These are phyloP conservation scores for Colletotrichum navitas DNA, from an alignment of 2,329 filamentous ascomycete species.

Conservation along the genomic window DNA sequence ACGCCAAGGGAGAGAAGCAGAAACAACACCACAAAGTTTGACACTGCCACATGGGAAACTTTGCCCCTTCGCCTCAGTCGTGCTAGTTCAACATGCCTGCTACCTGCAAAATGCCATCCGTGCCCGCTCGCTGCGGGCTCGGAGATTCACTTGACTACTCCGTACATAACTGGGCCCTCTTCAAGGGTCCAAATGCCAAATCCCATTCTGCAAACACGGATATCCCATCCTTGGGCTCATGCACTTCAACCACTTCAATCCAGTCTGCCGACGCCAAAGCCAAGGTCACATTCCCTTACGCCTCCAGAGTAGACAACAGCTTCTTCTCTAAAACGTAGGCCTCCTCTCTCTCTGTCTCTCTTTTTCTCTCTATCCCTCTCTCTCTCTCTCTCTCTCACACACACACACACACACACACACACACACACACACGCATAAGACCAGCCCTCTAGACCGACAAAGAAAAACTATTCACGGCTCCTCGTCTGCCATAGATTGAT, in stretches of 20 bases:
- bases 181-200: slow-evolving; percentile 29
- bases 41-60: slow-evolving; percentile 36
- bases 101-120: slow-evolving; percentile 12
- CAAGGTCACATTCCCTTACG: slow-evolving; percentile 1
- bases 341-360: neutral
- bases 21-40: slow-evolving; percentile 31
- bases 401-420: too few relatives aligned
- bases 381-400: too few relatives aligned
- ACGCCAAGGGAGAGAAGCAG: slow-evolving; percentile 29
- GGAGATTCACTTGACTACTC: neutral
- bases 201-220: slow-evolving; percentile 31
- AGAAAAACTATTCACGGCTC: neutral
- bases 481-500: neutral
- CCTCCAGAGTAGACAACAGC: neutral
- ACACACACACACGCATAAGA: neutral
- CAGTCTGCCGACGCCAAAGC: slow-evolving; percentile 18
- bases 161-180: neutral
- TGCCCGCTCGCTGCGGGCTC: neutral
- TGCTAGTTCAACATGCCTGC: slow-evolving; percentile 15
- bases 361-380: too few relatives aligned
- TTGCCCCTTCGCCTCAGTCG: slow-evolving; percentile 12
- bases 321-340: neutral
- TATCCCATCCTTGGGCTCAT: slow-evolving; percentile 30
- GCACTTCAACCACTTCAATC: neutral
- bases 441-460: neutral